Evolutionary conservation across 192 early-diverging fungal species (phyloP), one percentile per base, ranked within the genome.

Genomic region (Coemansia sp.): DNA sequence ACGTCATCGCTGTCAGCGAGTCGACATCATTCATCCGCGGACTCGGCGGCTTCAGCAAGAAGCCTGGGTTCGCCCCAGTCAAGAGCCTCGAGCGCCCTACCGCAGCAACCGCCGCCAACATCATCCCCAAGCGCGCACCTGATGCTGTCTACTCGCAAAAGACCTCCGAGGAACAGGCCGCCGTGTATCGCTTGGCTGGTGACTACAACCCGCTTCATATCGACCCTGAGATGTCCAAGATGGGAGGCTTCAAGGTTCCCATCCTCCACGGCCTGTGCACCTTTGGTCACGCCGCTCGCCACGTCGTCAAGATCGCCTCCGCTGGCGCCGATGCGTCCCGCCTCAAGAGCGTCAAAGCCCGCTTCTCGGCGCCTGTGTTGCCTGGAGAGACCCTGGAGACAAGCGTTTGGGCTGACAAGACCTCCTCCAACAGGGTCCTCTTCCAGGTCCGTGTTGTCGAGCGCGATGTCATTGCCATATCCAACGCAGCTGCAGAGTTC

Each of bases 161-260:
- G 87, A 97, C 95, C 1, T 67, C 67, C 53, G 93, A 93, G 69
- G 90, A 94, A 49, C 93, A 94, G 81, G 98, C 98, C 26, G 95
- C 94, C 9, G 69, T 99, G 40, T 99, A 99, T 87, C 94, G 94
- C 46, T 84, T 99, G 61, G 89, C 87, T 9, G 97, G 96, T 64
- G 97, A 99, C 84, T 90, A 77, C 79, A 99, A 99, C 80, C 97
- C 97, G 66, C 84, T 99, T 64, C 97, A 99, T 74, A 92, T 99
- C 70, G 96, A 98, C 78, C 96, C 97, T 3, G 82, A 87, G 29
- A 95, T 98, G 94, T 88, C 92, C 37, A 85, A 87, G 40, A 86
- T 97, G 58, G 97, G 94, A 58, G 96, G 96, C 20, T 99, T 98
- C 78, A 91, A 98, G 39, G 89, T 91, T 13, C 97, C 97, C 4